A percentile compares a stretch with the other conserved stretches of the same genome.
phyloP scores from a whole-genome alignment of 768 basidiomycete genomes.

The Lanmaoa rubissima region DNA sequence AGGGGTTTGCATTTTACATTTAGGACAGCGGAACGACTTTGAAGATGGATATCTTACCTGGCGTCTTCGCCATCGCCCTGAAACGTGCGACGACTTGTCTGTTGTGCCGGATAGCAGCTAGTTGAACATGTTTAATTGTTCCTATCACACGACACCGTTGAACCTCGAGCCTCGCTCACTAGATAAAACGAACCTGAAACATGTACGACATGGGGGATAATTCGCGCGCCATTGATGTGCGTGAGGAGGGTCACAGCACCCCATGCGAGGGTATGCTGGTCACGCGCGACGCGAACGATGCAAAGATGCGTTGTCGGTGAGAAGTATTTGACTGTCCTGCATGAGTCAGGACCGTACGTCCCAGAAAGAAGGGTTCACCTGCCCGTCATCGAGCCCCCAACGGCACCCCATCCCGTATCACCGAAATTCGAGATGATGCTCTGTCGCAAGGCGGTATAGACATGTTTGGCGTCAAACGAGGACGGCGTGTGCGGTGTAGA shows the following conservation, averaged over 20 bases:
- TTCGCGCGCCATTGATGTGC: slow-evolving; percentile 51
- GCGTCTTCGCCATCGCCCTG: slow-evolving; percentile 49
- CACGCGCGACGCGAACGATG: slow-evolving; percentile 82
- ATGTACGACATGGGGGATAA: slow-evolving; percentile 77
- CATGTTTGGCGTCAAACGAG: slow-evolving; percentile 56
- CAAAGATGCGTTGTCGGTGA: slow-evolving; percentile 81
- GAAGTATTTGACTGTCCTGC: slow-evolving; percentile 74
- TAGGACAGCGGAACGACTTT: neutral
- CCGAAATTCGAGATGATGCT: slow-evolving; percentile 75
- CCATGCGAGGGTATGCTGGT: slow-evolving; percentile 79
- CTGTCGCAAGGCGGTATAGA: slow-evolving; percentile 69
- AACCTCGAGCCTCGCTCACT: neutral
- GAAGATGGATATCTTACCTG: slow-evolving; percentile 39
- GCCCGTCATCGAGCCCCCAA: slow-evolving; percentile 72
- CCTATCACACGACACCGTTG: slow-evolving; percentile 42
- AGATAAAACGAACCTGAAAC: slow-evolving; percentile 61
- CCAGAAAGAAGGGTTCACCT: slow-evolving; percentile 16
- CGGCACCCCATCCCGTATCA: slow-evolving; percentile 82
- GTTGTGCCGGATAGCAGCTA: slow-evolving; percentile 75
- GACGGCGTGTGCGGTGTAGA: neutral
- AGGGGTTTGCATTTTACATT: neutral
- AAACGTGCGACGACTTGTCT: slow-evolving; percentile 67
- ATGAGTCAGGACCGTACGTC: neutral
- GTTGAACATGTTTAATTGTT: slow-evolving; percentile 82
- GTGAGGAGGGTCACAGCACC: slow-evolving; percentile 72